Conservation (phyloP, 306 rosid species). For the Calophaca sinica region DNA sequence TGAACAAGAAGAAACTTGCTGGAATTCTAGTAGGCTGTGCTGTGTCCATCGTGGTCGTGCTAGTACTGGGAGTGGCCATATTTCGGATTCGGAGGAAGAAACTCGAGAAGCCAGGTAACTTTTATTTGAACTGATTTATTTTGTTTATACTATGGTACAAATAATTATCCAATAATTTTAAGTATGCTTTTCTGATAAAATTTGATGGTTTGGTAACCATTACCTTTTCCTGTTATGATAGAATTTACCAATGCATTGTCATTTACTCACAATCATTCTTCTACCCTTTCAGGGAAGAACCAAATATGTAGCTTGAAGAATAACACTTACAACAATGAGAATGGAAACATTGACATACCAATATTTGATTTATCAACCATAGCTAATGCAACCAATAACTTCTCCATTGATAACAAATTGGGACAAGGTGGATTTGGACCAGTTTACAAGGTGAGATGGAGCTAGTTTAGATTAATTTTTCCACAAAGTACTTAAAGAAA, state of each 20-base stretch:
- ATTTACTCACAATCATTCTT: constrained; percentile 17
- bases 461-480: background rate
- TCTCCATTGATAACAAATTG: constrained; percentile 52
- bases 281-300: constrained; percentile 32
- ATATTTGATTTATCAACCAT: constrained; percentile 53
- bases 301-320: constrained; percentile 19
- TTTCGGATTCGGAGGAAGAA: constrained; percentile 26
- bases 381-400: constrained; percentile 53
- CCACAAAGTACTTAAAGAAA: background rate
- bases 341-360: constrained; percentile 57
- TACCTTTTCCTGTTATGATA: background rate
- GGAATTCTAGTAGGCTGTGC: constrained; percentile 36
- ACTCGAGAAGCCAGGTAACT: constrained; percentile 33
- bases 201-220: constrained; percentile 13
- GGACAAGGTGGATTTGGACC: constrained; percentile 70
- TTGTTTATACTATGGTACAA: background rate
- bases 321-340: constrained; percentile 16
- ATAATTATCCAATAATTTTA: background rate
- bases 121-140: background rate
- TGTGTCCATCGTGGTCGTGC: constrained; percentile 17
- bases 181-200: background rate
- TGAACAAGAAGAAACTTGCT: constrained; percentile 40
- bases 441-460: constrained; percentile 58
- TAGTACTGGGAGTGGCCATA: constrained; percentile 30
- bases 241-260: background rate